phyloP scores from a whole-genome alignment of 768 basidiomycete species.

The Lentinula guzmanii region DNA sequence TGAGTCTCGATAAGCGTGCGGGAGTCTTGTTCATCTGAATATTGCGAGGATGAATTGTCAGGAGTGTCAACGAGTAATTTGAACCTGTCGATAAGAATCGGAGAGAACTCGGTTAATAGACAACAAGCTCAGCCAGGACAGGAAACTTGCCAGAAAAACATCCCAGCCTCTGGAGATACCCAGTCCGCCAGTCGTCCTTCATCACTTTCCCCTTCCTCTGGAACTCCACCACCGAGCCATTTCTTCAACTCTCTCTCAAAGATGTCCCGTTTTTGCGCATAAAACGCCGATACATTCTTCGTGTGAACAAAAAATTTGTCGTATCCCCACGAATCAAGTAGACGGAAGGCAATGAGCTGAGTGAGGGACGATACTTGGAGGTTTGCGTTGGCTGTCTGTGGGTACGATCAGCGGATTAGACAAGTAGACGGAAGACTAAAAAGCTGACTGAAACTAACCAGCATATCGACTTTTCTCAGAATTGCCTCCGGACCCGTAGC shows the following conservation, averaged over 20 bases:
- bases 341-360: slow-evolving; percentile 52
- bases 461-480: slow-evolving; percentile 61
- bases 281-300: slow-evolving; percentile 63
- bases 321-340: slow-evolving; percentile 70
- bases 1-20: slow-evolving; percentile 64
- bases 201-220: slow-evolving; percentile 17
- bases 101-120: too few relatives aligned
- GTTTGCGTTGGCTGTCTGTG: slow-evolving; percentile 60
- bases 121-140: slow-evolving; percentile 3
- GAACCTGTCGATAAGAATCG: slow-evolving; percentile 44
- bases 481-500: slow-evolving; percentile 68
- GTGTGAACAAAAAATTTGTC: slow-evolving; percentile 70
- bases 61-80: slow-evolving; percentile 45
- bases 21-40: slow-evolving; percentile 53
- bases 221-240: slow-evolving; percentile 42
- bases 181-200: slow-evolving; percentile 52
- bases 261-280: slow-evolving; percentile 64
- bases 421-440: neutral
- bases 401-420: neutral
- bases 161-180: slow-evolving; percentile 67
- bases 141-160: slow-evolving; percentile 79
- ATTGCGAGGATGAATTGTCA: slow-evolving; percentile 7
- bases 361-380: slow-evolving; percentile 61
- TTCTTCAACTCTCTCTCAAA: slow-evolving; percentile 74
- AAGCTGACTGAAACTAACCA: slow-evolving; percentile 39